Base-by-base conservation (phyloP, 129 eudicot species). In the Tanacetum coccineum region DNA sequence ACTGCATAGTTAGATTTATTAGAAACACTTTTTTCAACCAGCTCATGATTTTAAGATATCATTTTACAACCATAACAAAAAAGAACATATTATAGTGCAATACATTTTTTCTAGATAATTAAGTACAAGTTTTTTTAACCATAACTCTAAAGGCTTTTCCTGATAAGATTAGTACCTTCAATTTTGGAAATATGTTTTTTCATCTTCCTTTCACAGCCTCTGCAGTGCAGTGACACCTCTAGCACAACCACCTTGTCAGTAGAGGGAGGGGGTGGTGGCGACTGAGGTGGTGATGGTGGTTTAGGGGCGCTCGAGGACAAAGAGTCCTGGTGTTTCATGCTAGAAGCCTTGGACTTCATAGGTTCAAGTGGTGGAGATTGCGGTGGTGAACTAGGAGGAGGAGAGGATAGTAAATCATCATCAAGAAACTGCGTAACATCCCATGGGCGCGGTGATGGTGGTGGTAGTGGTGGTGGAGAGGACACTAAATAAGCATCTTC, bases 171-270 rank as follows among this genome's bases (percentile, higher is more conserved):
- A 62, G 32, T 44, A 91, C 97, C 96, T 85, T 84, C 76, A 81
- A 94, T 87, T 81, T 82, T 81, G 60, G 97, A 89, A 66, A 94
- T 76, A 52, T 94, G 99, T 66, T 94, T 94, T 64, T 82, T 82
- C 97, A 94, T 84, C 69, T 94, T 94, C 68, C 85, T 84, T 72
- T 89, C 99, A 50, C 99, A 94, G 14, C 99, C 99, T 87, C 80
- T 89, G 83, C 99, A 94, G 79, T 94, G 99, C 61, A 94, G 75
- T 28, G 99, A 90, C 60, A 94, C 99, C 74, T 96, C 83, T 20
- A 94, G 66, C 54, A 94, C 97, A 57, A 94, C 95, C 30, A 87
- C 90, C 84, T 85, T 81, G 67, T 76, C 68, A 9, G 81, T 46
- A 63, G 87, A 73, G 47, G 64, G 75, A 20, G 82, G 73, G 0